Evolutionary conservation across 495 filamentous ascomycete genomes (phyloP), one percentile per base, ranked within the genome.

Genomic region (Recurvomyces mirabilis): DNA sequence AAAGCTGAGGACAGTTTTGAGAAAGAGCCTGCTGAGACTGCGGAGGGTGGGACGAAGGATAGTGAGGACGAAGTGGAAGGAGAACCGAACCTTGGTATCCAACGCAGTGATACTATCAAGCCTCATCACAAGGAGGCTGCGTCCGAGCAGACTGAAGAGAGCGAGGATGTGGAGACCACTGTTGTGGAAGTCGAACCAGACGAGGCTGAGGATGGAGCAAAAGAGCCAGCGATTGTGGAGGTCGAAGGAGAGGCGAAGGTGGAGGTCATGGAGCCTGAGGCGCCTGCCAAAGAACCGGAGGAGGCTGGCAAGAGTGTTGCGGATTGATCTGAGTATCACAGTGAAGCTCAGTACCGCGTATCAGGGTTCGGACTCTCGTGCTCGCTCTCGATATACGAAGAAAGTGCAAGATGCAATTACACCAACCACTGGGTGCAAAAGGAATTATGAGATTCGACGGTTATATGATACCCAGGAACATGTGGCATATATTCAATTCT

Each of bases 231-330:
- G 26, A 36, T 7, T 33, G 38, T 9, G 4, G 41, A 35, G 34
- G 21, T 2, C 13, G 24, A 35, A 9, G 31, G n/a, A 12, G 31
- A 35, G 3, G 15, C 15, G 39, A 9, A 44, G 19, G 21, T 33
- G 23, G 44, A 31, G 6, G 17, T 24, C 17, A 41, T 40, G 36
- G 44, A 31, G 44, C 15, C 20, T 18, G 35, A 47, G 19, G 35
- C 23, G 10, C 12, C 44, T 33, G 44, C 35, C 2, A 31, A 30
- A 11, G 35, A 46, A 1, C 29, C 29, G 6, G 44, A 41, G 29
- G 36, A 40, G 13, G 44, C 44, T 40, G 37, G 44, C 2, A 41
- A 47, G 44, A 47, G 19, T 11, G 44, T 47, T 17, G 44, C 3
- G 13, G 44, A 47, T 17, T 47, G 44, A 47, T 20, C 9, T 9